Base-by-base conservation (phyloP, 306 rosid species). In the Hylodesmum podocarpum region DNA sequence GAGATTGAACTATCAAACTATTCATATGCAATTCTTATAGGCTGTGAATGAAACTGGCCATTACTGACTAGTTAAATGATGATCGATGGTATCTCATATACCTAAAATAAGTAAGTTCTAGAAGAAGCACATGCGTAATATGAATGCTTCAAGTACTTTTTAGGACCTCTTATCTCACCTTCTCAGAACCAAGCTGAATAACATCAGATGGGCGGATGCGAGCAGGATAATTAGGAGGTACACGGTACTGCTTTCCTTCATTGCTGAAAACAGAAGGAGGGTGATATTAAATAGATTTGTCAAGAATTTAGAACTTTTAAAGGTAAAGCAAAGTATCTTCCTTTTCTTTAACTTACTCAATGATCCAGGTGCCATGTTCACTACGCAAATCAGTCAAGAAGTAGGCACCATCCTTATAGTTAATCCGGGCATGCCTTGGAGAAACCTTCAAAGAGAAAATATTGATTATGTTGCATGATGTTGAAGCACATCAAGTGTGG, bases 371-470 rank as follows among this genome's bases (percentile, higher is more conserved):
- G 54, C 97, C 96, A 72, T 84, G 72, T 73, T 93, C 67, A 59
- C 92, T 93, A 19, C 82, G 59, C 79, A 93, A 82, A 88, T 93
- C 97, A 51, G 84, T 87, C 81, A 90, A 49, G 81, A 86, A 90
- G 84, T 86, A 92, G 29, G 88, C 92, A 37, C 97, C 97, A 29
- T 90, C 88, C 86, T 89, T 90, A 79, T 83, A 93, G 75, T 70
- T 68, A 33, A 92, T 80, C 39, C 88, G 93, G 16, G 92, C 96
- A 61, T 93, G 97, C 75, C 15, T 84, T 67, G 85, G 80, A 9
- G 96, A 90, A 66, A 93, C 87, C 94, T 92, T 82, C 13, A 16
- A 46, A 21, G 4, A 33, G 18, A 69, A 62, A 25, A 19, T 57
- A 4, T 66, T 43, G 15, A 25, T 15, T 66, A 28, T 50, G 61